These are phyloP conservation scores for Hypomyces rosellus DNA, from an alignment of 2,329 filamentous ascomycete species.

Conservation along the genomic window DNA sequence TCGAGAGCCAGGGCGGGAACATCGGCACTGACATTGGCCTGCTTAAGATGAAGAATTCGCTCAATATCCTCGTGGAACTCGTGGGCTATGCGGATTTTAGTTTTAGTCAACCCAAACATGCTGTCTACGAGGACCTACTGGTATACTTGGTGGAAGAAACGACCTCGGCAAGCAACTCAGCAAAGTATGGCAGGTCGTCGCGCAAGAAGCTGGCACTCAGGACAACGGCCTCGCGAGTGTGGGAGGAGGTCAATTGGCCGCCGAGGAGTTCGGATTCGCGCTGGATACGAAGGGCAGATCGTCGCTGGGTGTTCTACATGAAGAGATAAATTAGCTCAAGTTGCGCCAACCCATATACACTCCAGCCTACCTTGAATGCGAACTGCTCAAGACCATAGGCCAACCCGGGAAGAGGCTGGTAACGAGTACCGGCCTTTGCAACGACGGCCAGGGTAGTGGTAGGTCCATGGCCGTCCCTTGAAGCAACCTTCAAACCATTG, in stretches of 20 bases:
- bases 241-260: constrained; percentile 78
- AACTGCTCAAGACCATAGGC: constrained; percentile 88
- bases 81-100: constrained; percentile 53
- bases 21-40: constrained; percentile 63
- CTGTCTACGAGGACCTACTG: constrained; percentile 36
- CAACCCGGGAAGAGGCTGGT: constrained; percentile 82
- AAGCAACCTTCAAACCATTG: constrained; percentile 85
- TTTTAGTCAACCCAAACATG: not conserved
- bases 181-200: constrained; percentile 94
- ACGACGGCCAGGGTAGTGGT: constrained; percentile 89
- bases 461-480: constrained; percentile 80
- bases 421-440: constrained; percentile 89
- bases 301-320: constrained; percentile 71
- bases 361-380: constrained; percentile 76
- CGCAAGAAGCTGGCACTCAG: constrained; percentile 92
- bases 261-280: constrained; percentile 94
- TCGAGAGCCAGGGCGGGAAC: constrained; percentile 68
- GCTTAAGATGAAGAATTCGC: constrained; percentile 67
- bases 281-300: constrained; percentile 86
- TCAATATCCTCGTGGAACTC: constrained; percentile 87
- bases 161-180: constrained; percentile 91
- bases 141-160: constrained; percentile 82
- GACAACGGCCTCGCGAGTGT: constrained; percentile 89
- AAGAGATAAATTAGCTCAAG: constrained; percentile 41
- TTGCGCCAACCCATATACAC: constrained; percentile 10